phyloP scores from a whole-genome alignment of 495 filamentous ascomycete genomes.

The Hypoxylon rickii region DNA sequence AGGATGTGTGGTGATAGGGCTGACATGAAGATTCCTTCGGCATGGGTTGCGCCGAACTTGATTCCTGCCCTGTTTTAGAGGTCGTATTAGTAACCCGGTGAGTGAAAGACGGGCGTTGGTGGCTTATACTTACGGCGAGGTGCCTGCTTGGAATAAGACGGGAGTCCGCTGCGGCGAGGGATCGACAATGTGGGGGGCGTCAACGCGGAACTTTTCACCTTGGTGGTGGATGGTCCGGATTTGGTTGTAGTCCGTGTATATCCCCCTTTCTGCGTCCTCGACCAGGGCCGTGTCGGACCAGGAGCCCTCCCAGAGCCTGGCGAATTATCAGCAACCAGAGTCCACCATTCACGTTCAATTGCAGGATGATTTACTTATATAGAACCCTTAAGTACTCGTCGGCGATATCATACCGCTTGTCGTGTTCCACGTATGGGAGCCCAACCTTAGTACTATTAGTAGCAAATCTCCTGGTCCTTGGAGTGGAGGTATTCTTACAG shows the following conservation, averaged over 20 bases:
- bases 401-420: conserved; percentile 60
- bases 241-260: conserved; percentile 51
- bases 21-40: conserved; percentile 58
- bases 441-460: background rate
- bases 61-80: conserved; percentile 44
- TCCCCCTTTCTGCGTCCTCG: conserved; percentile 45
- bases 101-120: too few relatives aligned
- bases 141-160: conserved; percentile 62
- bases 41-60: conserved; percentile 53
- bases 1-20: conserved; percentile 28
- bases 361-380: background rate
- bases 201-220: conserved; percentile 54
- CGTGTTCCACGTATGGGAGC: conserved; percentile 46
- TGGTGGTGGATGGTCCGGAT: conserved; percentile 57
- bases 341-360: background rate
- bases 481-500: background rate
- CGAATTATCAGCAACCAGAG: background rate
- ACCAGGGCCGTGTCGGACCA: conserved; percentile 56
- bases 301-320: conserved; percentile 52
- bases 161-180: conserved; percentile 61
- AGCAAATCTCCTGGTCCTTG: background rate
- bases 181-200: conserved; percentile 48
- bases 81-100: background rate
- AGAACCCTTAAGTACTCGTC: conserved; percentile 50
- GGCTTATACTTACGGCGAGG: conserved; percentile 7